A percentile compares a stretch with the other conserved stretches of the same genome.
Conservation (phyloP, 768 basidiomycete genomes). For the Candolleomyces aberdarensis region DNA sequence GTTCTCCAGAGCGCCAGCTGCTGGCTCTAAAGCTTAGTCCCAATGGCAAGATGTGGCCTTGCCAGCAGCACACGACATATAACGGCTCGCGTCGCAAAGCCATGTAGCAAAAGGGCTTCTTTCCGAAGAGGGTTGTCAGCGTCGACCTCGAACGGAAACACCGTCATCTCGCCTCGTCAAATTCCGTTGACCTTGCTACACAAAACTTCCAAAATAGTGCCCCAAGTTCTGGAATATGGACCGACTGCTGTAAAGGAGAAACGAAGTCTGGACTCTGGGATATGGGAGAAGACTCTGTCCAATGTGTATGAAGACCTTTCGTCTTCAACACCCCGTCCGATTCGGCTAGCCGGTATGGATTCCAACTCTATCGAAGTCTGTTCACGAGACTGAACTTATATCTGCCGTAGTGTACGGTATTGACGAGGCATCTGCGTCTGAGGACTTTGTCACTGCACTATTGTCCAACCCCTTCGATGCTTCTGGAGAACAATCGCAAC, state of each 20-base stretch:
- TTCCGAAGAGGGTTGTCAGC: neutral
- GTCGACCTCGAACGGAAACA: conserved; percentile 1
- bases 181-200: conserved; percentile 47
- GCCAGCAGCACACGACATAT: conserved; percentile 1
- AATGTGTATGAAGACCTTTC: conserved; percentile 32
- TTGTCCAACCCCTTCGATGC: conserved; percentile 68
- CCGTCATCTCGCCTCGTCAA: conserved; percentile 8
- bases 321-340: conserved; percentile 28
- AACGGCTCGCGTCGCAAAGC: neutral
- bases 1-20: neutral
- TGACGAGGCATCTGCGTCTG: conserved; percentile 51
- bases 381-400: neutral
- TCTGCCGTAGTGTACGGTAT: conserved; percentile 49
- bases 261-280: conserved; percentile 21
- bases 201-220: conserved; percentile 45
- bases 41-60: conserved; percentile 9
- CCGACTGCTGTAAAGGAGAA: conserved; percentile 6
- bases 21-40: neutral
- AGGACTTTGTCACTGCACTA: conserved; percentile 65
- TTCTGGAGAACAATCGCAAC: conserved; percentile 39
- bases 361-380: conserved; percentile 3
- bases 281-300: conserved; percentile 46
- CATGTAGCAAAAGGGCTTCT: neutral
- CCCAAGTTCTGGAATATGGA: conserved; percentile 33
- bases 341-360: conserved; percentile 49